These are phyloP conservation scores for Cylindrotheca closterium DNA, from an alignment of 108 stramenopile species.

Conservation along the genomic window DNA sequence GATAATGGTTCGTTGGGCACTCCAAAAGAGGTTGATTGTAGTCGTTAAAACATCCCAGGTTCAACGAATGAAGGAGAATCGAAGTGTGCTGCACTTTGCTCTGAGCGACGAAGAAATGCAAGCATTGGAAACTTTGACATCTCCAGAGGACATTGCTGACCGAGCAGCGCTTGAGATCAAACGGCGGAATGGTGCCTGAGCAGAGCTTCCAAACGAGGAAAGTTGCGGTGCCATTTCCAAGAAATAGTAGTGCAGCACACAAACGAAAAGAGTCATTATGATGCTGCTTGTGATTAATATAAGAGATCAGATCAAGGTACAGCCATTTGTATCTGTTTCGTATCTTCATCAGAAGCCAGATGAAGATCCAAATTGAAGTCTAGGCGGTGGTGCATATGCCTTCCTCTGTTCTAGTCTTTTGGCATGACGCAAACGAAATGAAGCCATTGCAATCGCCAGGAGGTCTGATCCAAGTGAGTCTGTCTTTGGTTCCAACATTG, in stretches of 20 bases:
- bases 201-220: too few relatives aligned
- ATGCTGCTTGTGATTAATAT: slow-evolving; percentile 2
- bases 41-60: slow-evolving; percentile 68
- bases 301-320: slow-evolving; percentile 2
- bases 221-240: too few relatives aligned
- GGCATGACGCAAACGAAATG: slow-evolving; percentile 44
- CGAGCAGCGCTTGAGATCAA: slow-evolving; percentile 37
- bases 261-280: slow-evolving; percentile 1
- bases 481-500: slow-evolving; percentile 3
- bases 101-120: slow-evolving; percentile 71
- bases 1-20: slow-evolving; percentile 83
- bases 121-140: slow-evolving; percentile 64
- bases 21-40: slow-evolving; percentile 74
- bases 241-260: too few relatives aligned
- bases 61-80: slow-evolving; percentile 76
- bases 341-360: background rate
- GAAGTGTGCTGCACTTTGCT: slow-evolving; percentile 55
- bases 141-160: slow-evolving; percentile 21
- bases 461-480: slow-evolving; percentile 20
- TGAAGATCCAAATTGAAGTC: slow-evolving; percentile 62
- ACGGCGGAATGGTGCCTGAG: slow-evolving; percentile 25
- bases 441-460: slow-evolving; percentile 49
- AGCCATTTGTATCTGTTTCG: background rate
- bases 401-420: slow-evolving; percentile 51
- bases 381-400: slow-evolving; percentile 59